Conservation (phyloP, 2,329 filamentous ascomycete species). For the Penicillium sp. region DNA sequence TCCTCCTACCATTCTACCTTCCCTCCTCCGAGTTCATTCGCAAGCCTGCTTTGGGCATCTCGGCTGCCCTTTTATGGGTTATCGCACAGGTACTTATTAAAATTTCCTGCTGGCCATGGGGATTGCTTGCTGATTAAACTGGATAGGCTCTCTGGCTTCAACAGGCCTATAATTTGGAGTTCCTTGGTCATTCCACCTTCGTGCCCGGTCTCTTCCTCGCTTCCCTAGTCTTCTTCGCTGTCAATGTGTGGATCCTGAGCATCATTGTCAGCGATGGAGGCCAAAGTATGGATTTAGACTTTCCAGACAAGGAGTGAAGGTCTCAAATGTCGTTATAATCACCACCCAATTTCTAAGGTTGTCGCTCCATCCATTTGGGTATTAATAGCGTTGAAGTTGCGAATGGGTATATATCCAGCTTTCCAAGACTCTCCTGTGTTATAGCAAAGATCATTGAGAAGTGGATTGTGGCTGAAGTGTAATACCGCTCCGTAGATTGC, state of each 20-base stretch:
- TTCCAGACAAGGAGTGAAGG: not conserved
- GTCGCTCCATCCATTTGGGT: no score
- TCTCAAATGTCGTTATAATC: not conserved
- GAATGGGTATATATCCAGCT: no score
- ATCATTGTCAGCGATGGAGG: constrained; percentile 70
- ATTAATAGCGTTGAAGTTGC: no score
- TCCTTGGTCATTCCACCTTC: constrained; percentile 79
- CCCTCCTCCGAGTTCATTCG: constrained; percentile 72
- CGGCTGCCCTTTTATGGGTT: constrained; percentile 72
- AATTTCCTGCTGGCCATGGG: not conserved
- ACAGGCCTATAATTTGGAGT: constrained; percentile 74
- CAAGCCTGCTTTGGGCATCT: constrained; percentile 60
- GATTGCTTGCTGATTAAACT: not conserved
- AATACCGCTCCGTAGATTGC: no score
- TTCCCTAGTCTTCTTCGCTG: constrained; percentile 74
- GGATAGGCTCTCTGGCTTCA: constrained; percentile 66
- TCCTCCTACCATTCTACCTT: constrained; percentile 89
- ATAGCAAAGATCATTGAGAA: no score
- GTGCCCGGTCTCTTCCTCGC: constrained; percentile 78
- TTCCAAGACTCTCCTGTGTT: no score
- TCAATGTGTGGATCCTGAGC: constrained; percentile 86
- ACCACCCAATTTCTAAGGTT: not conserved
- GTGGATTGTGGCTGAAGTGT: no score
- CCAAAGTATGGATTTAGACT: not conserved
- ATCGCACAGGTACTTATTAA: constrained; percentile 58